Percentiles rank a stretch among this genome's conserved stretches.
phyloP scores from a whole-genome alignment of 2,329 filamentous ascomycete species.

The Aspergillus fumigatus region DNA sequence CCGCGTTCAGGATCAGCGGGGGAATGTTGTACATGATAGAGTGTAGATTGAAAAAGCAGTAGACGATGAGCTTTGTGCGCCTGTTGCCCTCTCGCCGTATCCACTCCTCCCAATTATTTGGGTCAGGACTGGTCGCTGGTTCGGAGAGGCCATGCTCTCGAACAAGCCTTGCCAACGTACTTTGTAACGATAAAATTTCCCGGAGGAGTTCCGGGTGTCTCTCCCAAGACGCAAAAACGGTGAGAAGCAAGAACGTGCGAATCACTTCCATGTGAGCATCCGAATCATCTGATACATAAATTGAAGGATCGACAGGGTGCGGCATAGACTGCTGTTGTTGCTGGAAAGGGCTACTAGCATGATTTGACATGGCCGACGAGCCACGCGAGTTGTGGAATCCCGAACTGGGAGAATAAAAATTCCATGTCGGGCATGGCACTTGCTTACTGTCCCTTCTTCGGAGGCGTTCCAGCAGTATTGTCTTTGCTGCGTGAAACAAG shows the following conservation, averaged over 20 bases:
- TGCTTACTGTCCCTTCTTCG: conserved; percentile 47
- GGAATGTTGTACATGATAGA: conserved; percentile 60
- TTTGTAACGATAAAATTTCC: conserved; percentile 55
- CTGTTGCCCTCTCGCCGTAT: conserved; percentile 49
- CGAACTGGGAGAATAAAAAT: conserved; percentile 34
- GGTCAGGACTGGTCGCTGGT: conserved; percentile 25
- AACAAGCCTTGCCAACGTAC: conserved; percentile 52
- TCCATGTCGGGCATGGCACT: conserved; percentile 39
- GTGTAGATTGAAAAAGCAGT: conserved; percentile 57
- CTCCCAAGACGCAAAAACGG: conserved; percentile 58
- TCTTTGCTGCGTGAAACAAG: conserved; percentile 54
- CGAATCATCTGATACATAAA: conserved; percentile 37
- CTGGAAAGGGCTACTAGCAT: conserved; percentile 42
- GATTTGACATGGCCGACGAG: conserved; percentile 40
- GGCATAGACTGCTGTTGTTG: conserved; percentile 27
- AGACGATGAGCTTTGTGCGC: conserved; percentile 54
- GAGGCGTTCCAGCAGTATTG: conserved; percentile 51
- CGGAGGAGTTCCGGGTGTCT: conserved; percentile 53
- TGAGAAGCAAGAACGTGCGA: conserved; percentile 49
- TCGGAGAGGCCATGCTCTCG: conserved; percentile 49
- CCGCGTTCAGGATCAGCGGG: conserved; percentile 52
- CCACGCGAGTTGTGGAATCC: conserved; percentile 38
- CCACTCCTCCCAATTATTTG: conserved; percentile 53
- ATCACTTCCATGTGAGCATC: conserved; percentile 48
- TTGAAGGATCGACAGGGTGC: conserved; percentile 29